Evolutionary conservation across 2,329 filamentous ascomycete genomes (phyloP), one percentile per base, ranked within the genome.

Genomic region (Grosmannia huntii): DNA sequence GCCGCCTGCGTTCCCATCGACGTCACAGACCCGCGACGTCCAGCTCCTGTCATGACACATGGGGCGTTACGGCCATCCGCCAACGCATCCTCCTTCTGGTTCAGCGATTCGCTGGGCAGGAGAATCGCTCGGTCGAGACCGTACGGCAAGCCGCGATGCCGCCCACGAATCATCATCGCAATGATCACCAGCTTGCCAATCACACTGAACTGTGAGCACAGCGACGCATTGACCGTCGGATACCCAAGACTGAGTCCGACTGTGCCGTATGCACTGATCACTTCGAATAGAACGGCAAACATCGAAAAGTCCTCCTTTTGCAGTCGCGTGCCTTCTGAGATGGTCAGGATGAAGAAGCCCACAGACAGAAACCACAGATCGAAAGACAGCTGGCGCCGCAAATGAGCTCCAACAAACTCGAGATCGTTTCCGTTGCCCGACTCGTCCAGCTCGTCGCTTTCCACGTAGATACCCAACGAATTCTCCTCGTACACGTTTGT

Each of bases 401-500:
- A 79, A 81, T 99, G 94, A 56, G 89, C 85, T 3, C 90, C 89
- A 56, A 99, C 86, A 65, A 96, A 97, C 61, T 86, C 92, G 51
- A 89, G 82, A 50, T 86, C 80, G 44, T 75, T 79, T 27, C 78
- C 77, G 16, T 80, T 76, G 4, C 75, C 72, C 1, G 76, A 72
- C 2, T 78, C 75, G 3, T 74, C 69, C 0, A 74, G 69, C 48
- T 79, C 76, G 41, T 73, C 31, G 31, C 31, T 67, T n/a, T 73
- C 67, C 55, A 74, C 75, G 66, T 87, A 90, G 33, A 95, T 83
- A 5, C 89, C 89, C 0, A 94, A 79, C 0, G 85, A 89, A 63
- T 86, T 89, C 68, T 97, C 92, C 71, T 96, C 92, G 74, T 97
- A 97, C 2, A 96, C 92, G 68, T 97, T 97, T 60, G 92, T 96